Evolutionary conservation across 768 basidiomycete species (phyloP).

Genomic region (Xerocomellus dryophilus): DNA sequence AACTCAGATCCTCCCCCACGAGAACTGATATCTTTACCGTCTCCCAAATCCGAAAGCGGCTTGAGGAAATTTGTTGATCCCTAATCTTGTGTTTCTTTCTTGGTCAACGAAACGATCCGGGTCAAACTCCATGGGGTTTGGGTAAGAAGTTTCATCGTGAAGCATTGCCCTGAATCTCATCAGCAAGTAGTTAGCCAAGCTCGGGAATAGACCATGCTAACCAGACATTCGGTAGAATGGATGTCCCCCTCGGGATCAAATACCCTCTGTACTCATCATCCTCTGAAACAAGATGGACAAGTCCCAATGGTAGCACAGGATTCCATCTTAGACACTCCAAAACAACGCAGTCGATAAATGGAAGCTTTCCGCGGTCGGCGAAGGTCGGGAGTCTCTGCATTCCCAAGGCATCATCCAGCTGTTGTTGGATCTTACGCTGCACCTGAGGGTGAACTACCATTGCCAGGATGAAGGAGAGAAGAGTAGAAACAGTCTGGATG

Average conservation of each 20-base stretch:
- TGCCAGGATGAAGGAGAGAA: conserved; percentile 50
- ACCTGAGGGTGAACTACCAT: conserved; percentile 54
- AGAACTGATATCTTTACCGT: conserved; percentile 26
- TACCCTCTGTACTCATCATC: conserved; percentile 48
- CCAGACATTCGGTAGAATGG: conserved; percentile 49
- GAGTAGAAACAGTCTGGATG: conserved; percentile 46
- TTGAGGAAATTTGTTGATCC: conserved; percentile 36
- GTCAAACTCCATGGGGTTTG: conserved; percentile 39
- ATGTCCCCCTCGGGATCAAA: conserved; percentile 44
- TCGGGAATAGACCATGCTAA: conserved; percentile 17
- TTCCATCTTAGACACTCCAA: conserved; percentile 43
- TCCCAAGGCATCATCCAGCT: conserved; percentile 49
- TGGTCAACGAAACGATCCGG: conserved; percentile 36
- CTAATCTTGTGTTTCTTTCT: conserved; percentile 25
- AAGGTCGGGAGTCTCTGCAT: conserved; percentile 44
- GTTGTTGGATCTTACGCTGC: conserved; percentile 46
- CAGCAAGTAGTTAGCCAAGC: conserved; percentile 14
- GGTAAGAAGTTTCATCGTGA: conserved; percentile 39
- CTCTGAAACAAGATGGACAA: conserved; percentile 25
- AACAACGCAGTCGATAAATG: conserved; percentile 36
- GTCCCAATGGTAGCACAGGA: conserved; percentile 33
- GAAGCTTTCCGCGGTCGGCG: conserved; percentile 40
- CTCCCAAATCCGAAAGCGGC: conserved; percentile 43
- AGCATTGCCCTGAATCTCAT: conserved; percentile 38
- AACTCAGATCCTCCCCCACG: neutral